phyloP scores from a whole-genome alignment of 371 early-diverging fungal genomes.

The Mucor ambiguus region DNA sequence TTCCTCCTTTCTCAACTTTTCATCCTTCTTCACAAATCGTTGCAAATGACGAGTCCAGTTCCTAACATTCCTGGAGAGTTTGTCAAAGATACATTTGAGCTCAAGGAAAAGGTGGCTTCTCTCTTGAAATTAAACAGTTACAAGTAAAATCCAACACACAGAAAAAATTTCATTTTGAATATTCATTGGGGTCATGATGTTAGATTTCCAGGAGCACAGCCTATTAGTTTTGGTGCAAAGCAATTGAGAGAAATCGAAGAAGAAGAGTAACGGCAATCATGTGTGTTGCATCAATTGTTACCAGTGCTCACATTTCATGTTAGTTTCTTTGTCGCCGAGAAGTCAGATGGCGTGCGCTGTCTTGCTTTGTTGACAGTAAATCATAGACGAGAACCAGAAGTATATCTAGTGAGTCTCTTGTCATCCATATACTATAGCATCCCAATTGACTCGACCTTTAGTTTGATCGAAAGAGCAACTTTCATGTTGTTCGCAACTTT shows the following conservation, averaged over 20 bases:
- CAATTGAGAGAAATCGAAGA: constrained; percentile 74
- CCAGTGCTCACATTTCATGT: not conserved
- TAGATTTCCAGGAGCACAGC: constrained; percentile 94
- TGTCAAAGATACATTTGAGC: constrained; percentile 31
- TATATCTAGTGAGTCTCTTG: constrained; percentile 60
- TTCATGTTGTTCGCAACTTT: constrained; percentile 63
- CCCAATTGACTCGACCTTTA: constrained; percentile 18
- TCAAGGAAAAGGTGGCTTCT: constrained; percentile 41
- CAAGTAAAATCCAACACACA: constrained; percentile 26
- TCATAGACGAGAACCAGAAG: constrained; percentile 50
- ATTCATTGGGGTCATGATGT: not conserved
- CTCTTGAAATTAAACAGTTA: constrained; percentile 42
- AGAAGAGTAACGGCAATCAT: constrained; percentile 62
- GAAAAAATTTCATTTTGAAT: not conserved
- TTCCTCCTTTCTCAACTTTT: not conserved
- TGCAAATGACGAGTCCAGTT: constrained; percentile 33
- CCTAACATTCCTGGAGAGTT: constrained; percentile 53
- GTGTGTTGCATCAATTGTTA: constrained; percentile 40
- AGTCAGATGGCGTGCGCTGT: constrained; percentile 96
- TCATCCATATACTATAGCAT: not conserved
- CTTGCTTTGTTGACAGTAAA: constrained; percentile 68
- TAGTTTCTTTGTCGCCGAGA: constrained; percentile 96
- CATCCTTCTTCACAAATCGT: constrained; percentile 2
- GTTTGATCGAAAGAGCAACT: constrained; percentile 91
- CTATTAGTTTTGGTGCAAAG: constrained; percentile 80